Base-by-base conservation (phyloP, 2,329 filamentous ascomycete species). In the Cercospora beticola region DNA sequence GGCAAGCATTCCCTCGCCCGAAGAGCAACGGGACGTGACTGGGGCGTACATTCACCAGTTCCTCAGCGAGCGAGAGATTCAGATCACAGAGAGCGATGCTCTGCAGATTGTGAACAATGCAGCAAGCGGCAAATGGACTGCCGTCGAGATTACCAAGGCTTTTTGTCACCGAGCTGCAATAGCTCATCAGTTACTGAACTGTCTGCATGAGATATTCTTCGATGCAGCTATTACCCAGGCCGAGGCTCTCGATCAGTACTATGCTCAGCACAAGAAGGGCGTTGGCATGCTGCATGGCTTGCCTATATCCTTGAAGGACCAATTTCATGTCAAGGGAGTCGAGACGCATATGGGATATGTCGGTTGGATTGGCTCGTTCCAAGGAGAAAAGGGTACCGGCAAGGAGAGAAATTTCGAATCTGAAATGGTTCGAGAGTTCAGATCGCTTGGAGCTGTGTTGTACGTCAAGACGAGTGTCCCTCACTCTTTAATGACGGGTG, bases 311-410 rank as follows among this genome's bases (percentile, higher is more conserved):
- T 70, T 84, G 30, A 85, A 84, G 67, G 83, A 85, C 68, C 83
- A 84, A 65, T 84, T 84, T 73, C 82, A 84, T 65, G 79, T 84
- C 68, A 75, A 79, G 63, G 82, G 79, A n/a, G 80, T 82, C 31
- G 82, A 84, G 64, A 84, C 81, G 36, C 78, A 78, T 0, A 80
- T 90, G 82, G 88, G 87, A 12, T 90, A 89, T 73, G 82, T 89
- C 26, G 87, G 88, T n/a, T 88, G 87, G 84, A 85, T 90, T n/a
- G 85, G 84, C 6, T 86, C 85, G 0, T 86, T 88, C 71, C 79
- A 89, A 77, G 87, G 86, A 62, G 79, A 82, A 52, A 83, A 83
- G 68, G 82, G 81, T 3, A 85, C 80, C 68, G 83, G 81, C 33
- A 85, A 81, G 74, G 86, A 81, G 79, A 79, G 78, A 76, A 76